A percentile compares a stretch with the other conserved stretches of the same genome.
Evolutionary conservation across 2,329 filamentous ascomycete genomes (phyloP).

Genomic region (Trichoderma afroharzianum): DNA sequence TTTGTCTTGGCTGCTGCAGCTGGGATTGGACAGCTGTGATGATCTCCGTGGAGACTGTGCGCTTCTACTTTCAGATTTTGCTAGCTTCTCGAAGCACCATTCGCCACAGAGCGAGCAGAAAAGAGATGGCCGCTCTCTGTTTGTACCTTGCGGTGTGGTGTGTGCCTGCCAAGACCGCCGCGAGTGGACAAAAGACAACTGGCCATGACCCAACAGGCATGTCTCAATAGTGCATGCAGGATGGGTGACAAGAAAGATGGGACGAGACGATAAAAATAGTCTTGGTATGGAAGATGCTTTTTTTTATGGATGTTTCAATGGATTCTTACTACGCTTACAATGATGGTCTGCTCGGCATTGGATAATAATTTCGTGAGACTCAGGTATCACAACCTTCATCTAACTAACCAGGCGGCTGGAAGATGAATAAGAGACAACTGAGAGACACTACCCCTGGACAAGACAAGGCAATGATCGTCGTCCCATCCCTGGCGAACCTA

Average conservation of each 20-base stretch:
- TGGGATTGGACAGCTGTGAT: not conserved
- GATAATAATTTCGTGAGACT: not conserved
- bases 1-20: not conserved
- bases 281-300: not conserved
- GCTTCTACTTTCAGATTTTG: not conserved
- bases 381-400: not conserved
- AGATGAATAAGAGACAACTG: not conserved
- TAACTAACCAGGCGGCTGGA: not conserved
- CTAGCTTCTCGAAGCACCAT: not conserved
- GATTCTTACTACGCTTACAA: not conserved
- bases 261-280: not conserved
- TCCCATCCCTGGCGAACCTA: not conserved
- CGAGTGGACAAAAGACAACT: not conserved
- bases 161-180: conserved; percentile 4
- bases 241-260: not conserved
- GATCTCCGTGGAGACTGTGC: not conserved
- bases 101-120: not conserved
- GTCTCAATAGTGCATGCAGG: not conserved
- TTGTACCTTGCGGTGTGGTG: not conserved
- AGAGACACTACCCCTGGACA: not conserved
- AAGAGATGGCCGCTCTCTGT: not conserved
- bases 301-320: not conserved
- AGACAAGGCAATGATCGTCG: not conserved
- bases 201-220: not conserved
- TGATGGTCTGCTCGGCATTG: not conserved